phyloP scores from a whole-genome alignment of 2,329 filamentous ascomycete species.

The Ophiostoma angusticollis region DNA sequence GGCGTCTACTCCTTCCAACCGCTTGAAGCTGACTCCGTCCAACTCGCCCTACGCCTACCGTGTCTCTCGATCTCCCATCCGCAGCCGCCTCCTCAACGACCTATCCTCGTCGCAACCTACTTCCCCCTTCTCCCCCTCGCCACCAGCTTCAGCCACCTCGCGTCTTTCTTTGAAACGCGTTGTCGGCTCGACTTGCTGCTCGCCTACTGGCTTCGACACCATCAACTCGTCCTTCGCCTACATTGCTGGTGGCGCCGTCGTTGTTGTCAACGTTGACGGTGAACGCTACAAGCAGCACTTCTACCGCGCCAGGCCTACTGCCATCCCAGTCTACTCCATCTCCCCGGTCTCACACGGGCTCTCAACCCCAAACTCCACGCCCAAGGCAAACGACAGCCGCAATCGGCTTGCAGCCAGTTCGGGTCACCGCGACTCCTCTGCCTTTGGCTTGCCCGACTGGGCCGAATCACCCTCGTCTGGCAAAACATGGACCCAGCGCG shows the following conservation, averaged over 20 bases:
- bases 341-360: conserved; percentile 36
- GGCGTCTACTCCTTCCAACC: conserved; percentile 46
- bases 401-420: conserved; percentile 35
- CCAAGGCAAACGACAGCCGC: conserved; percentile 51
- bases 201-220: conserved; percentile 75
- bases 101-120: no score
- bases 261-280: conserved; percentile 68
- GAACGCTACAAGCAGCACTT: conserved; percentile 66
- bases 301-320: conserved; percentile 73
- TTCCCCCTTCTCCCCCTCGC: not conserved
- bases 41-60: conserved; percentile 58
- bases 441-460: conserved; percentile 35
- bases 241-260: conserved; percentile 85
- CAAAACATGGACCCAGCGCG: conserved; percentile 75
- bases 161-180: conserved; percentile 67
- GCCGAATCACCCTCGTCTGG: conserved; percentile 46
- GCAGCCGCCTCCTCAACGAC: conserved; percentile 35
- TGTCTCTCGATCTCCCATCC: conserved; percentile 49
- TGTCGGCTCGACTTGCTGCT: conserved; percentile 78
- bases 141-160: conserved; percentile 26
- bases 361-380: conserved; percentile 39
- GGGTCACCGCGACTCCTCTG: conserved; percentile 31
- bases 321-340: conserved; percentile 51
- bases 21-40: conserved; percentile 60
- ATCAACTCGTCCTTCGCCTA: conserved; percentile 73